A percentile compares a stretch with the other conserved stretches of the same genome.
These are phyloP conservation scores for Trametes meyenii DNA, from an alignment of 768 basidiomycete species.

Conservation along the genomic window DNA sequence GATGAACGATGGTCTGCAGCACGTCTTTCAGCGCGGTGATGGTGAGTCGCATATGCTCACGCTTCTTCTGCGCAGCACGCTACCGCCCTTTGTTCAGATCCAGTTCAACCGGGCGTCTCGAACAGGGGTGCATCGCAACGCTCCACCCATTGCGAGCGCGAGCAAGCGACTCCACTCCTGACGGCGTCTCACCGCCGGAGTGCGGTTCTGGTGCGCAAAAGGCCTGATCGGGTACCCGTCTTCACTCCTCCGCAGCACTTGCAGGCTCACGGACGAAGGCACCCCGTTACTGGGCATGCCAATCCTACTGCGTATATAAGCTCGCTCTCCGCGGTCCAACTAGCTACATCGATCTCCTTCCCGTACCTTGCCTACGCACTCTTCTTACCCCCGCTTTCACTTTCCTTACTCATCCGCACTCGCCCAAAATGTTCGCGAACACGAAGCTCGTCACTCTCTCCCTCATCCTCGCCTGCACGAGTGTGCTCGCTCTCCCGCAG, in stretches of 20 bases:
- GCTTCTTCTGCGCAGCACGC: background rate
- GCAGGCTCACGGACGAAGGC: background rate
- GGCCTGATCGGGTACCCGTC: constrained; percentile 4
- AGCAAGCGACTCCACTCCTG: constrained; percentile 10
- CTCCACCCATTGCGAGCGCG: constrained; percentile 6
- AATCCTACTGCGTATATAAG: constrained; percentile 1
- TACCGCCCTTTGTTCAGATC: background rate
- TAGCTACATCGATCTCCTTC: background rate
- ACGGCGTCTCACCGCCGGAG: background rate
- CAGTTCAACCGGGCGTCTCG: background rate
- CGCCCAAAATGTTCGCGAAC: constrained; percentile 12
- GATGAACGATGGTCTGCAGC: background rate
- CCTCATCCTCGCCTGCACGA: constrained; percentile 8
- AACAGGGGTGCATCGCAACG: constrained; percentile 12
- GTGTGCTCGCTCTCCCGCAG: constrained; percentile 8
- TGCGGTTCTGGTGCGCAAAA: background rate
- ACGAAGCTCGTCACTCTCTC: constrained; percentile 18
- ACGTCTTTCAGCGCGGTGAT: constrained; percentile 6
- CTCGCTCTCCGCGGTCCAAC: background rate
- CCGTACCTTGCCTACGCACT: background rate
- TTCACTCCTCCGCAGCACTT: constrained; percentile 9
- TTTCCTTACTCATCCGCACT: background rate
- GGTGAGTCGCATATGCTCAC: constrained; percentile 4
- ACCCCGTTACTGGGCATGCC: constrained; percentile 7
- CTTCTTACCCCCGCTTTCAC: background rate